Base-by-base conservation (phyloP, 2,329 filamentous ascomycete species). In the Ophiocordyceps sinensis region DNA sequence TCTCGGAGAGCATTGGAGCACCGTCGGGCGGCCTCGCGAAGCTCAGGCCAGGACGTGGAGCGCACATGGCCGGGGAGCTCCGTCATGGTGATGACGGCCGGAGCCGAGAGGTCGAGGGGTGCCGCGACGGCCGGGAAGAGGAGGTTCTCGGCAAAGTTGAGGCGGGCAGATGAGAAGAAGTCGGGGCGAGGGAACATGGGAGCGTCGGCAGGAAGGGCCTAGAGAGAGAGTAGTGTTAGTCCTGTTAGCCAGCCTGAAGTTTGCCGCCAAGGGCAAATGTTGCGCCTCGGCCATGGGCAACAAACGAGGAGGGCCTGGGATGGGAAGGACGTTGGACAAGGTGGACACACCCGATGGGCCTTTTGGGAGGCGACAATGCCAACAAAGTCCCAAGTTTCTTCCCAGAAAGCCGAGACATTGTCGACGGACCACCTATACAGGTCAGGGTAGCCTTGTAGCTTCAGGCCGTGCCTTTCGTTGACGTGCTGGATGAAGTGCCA, bases 61-160 rank as follows among this genome's bases (percentile, higher is more conserved):
- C 62, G 58, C 26, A 68, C 66, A 51, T 83, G 73, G 39, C 74
- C 70, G 13, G 74, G 76, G 14, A 68, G 59, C 63, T 96, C 89
- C 11, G 86, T 94, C 4, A 77, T 80, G 23, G 82, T 84, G 51
- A 95, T 82, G 37, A 94, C 71, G 15, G 88, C 88, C 7, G 75
- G 62, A 5, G 72, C 68, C 37, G 76, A 61, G 39, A 79, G 73
- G 47, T 81, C 64, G 29, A 59, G 45, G 23, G 54, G 44, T 30
- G 52, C 48, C 36, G 47, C 40, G 3, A 54, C 53, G 39, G 68
- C 68, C 4, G 89, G 89, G 58, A 81, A 95, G 4, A 98, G 76
- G 41, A 96, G 69, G 58, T 98, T 98, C 64, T 96, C 85, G 23
- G 89, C 88, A 57, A 95, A 96, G 61, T 96, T 98, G 48, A 96